A percentile compares a stretch with the other conserved stretches of the same genome.
These are phyloP conservation scores for Pythium utonaiense DNA, from an alignment of 352 stramenopile species.

Conservation along the genomic window DNA sequence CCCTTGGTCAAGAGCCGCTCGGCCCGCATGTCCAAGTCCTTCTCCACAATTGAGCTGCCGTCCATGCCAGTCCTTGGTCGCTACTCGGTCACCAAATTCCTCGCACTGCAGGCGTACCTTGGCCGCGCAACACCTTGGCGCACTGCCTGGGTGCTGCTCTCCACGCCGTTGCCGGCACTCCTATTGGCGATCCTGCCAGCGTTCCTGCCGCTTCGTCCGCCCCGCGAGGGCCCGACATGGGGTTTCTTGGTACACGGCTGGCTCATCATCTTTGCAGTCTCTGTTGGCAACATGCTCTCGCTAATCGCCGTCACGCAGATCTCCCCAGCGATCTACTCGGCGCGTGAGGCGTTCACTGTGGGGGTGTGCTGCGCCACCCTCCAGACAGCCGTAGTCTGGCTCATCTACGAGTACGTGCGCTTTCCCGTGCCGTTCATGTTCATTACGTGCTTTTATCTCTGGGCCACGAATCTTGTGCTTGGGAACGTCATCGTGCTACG, in stretches of 20 bases:
- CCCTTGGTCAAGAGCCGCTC: too few species aligned
- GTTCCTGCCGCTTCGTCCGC: neutral
- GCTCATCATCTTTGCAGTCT: slow-evolving; percentile 6
- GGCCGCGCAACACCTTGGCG: neutral
- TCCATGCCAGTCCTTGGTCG: neutral
- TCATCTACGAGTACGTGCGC: neutral
- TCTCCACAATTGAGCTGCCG: neutral
- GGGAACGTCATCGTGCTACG: neutral
- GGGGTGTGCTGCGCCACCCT: neutral
- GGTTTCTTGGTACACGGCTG: neutral
- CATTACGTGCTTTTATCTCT: neutral
- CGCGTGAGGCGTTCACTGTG: neutral
- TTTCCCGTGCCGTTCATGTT: neutral
- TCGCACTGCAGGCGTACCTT: slow-evolving; percentile 2
- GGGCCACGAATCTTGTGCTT: neutral
- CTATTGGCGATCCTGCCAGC: neutral
- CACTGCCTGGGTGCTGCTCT: neutral
- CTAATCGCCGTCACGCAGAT: slow-evolving; percentile 4
- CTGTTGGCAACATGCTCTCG: slow-evolving; percentile 1
- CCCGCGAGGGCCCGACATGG: slow-evolving; percentile 1
- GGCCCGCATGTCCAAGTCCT: too few species aligned
- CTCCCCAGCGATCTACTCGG: neutral
- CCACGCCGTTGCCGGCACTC: neutral
- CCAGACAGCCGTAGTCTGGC: neutral
- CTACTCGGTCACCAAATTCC: slow-evolving; percentile 6